Evolutionary conservation across 352 stramenopile species (phyloP), one percentile per base, ranked within the genome.

Genomic region (Pythium coloratum): DNA sequence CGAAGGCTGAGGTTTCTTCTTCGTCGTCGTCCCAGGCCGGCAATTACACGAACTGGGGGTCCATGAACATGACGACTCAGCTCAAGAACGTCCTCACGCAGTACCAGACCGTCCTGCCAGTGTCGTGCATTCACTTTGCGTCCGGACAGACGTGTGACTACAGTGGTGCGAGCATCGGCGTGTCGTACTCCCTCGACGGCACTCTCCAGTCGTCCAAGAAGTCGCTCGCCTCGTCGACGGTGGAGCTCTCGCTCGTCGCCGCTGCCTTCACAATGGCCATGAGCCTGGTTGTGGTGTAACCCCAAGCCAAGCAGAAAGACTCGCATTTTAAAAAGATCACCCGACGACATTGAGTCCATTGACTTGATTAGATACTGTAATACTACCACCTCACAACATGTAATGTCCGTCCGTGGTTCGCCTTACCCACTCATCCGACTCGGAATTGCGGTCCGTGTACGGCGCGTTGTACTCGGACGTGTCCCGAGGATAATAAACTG

Each of bases 141-240:
- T 78, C 58, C 20, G 71, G 59, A 34, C 70, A 71, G 2, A 42
- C 47, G 24, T 82, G 75, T 55, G 69, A 56, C 26, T 80, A 77
- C 55, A 47, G 42, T 6, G 59, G 50, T 10, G 70, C 77, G 38
- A 68, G 66, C n/a, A 66, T 75, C 47, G 59, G 55, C 14, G 47
- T 78, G 34, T 28, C 44, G 18, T 51, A 51, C 44, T 54, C 59
- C 33, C 75, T 73, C 59, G 59, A 64, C 9, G n/a, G 60, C 1
- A 55, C 44, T 5, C 32, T 30, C 28, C 28, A 57, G 2, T 51
- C 63, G 42, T 50, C 33, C 42, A 42, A n/a, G 61, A 54, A 51
- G n/a, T 51, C 44, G 18, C 18, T 28, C 9, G 14, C 18, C 6
- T 9, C n/a, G 44, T 51, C 44, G 18, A 51, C 44, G 5, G 4